phyloP scores from a whole-genome alignment of 371 early-diverging fungal species.

The Mucor irregularis region DNA sequence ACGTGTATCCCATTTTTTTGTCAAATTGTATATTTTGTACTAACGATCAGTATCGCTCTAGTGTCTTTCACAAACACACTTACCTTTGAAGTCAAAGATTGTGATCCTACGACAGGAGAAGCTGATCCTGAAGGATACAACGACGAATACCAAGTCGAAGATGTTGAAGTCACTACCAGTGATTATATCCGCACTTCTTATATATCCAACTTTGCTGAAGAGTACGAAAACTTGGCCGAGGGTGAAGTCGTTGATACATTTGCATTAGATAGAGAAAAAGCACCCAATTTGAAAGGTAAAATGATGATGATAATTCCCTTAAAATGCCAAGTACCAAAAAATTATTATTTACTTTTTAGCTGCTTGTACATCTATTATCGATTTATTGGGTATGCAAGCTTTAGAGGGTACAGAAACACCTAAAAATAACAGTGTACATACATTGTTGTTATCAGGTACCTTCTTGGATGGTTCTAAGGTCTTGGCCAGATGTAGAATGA shows the following conservation, averaged over 20 bases:
- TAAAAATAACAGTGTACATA: slow-evolving; percentile 78
- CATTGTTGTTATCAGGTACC: slow-evolving; percentile 79
- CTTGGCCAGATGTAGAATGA: slow-evolving; percentile 83
- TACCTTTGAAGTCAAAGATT: slow-evolving; percentile 90
- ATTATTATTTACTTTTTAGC: slow-evolving; percentile 31
- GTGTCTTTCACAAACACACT: slow-evolving; percentile 90
- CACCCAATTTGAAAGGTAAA: slow-evolving; percentile 65
- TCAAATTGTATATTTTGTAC: too few species aligned
- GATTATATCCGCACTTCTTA: slow-evolving; percentile 92
- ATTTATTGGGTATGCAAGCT: slow-evolving; percentile 83
- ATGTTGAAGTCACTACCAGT: slow-evolving; percentile 77
- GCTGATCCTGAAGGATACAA: slow-evolving; percentile 92
- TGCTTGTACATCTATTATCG: slow-evolving; percentile 65
- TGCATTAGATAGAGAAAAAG: slow-evolving; percentile 66
- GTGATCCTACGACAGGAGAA: slow-evolving; percentile 91
- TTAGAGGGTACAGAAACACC: slow-evolving; percentile 68
- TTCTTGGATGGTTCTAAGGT: slow-evolving; percentile 77
- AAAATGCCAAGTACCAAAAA: not conserved
- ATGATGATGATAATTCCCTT: not conserved
- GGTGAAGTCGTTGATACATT: slow-evolving; percentile 86
- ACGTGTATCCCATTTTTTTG: not conserved
- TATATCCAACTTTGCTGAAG: slow-evolving; percentile 43
- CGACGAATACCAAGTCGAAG: slow-evolving; percentile 93
- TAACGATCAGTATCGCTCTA: not conserved
- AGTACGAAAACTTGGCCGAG: slow-evolving; percentile 79